Evolutionary conservation across 768 basidiomycete genomes (phyloP).

Genomic region (Mycena vitilis): DNA sequence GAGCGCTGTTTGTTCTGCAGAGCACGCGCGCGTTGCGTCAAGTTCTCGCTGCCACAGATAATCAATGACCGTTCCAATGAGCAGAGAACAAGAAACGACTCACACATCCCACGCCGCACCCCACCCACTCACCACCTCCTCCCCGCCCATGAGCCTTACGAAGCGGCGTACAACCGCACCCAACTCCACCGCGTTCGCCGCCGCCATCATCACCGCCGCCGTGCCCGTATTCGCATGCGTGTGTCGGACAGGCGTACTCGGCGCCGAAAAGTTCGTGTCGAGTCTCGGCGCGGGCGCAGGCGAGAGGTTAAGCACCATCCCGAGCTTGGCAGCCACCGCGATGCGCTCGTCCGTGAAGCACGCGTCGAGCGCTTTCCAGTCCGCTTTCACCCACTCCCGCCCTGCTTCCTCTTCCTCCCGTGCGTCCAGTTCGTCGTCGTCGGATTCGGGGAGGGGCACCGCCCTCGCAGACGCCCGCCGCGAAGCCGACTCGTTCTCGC

Average conservation of each 20-base stretch:
- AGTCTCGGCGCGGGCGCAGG: slow-evolving; percentile 2
- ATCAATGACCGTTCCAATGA: slow-evolving; percentile 12
- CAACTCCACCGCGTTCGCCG: slow-evolving; percentile 63
- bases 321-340: slow-evolving; percentile 50
- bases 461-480: background rate
- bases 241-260: slow-evolving; percentile 21
- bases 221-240: slow-evolving; percentile 18
- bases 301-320: slow-evolving; percentile 30
- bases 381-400: slow-evolving; percentile 73
- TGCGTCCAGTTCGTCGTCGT: background rate
- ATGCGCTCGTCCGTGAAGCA: slow-evolving; percentile 82
- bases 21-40: slow-evolving; percentile 64
- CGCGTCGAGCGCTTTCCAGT: slow-evolving; percentile 85
- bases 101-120: slow-evolving; percentile 72
- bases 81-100: slow-evolving; percentile 37
- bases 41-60: slow-evolving; percentile 54
- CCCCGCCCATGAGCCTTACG: slow-evolving; percentile 59
- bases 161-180: slow-evolving; percentile 74
- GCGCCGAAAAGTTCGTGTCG: background rate
- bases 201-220: slow-evolving; percentile 55
- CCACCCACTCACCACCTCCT: slow-evolving; percentile 48
- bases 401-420: slow-evolving; percentile 23
- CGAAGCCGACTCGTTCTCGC: background rate
- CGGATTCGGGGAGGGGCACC: slow-evolving; percentile 10
- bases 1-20: slow-evolving; percentile 70